These are phyloP conservation scores for Wickerhamiella sergipiensis DNA, from an alignment of 805 yeast genomes.

Conservation along the genomic window DNA sequence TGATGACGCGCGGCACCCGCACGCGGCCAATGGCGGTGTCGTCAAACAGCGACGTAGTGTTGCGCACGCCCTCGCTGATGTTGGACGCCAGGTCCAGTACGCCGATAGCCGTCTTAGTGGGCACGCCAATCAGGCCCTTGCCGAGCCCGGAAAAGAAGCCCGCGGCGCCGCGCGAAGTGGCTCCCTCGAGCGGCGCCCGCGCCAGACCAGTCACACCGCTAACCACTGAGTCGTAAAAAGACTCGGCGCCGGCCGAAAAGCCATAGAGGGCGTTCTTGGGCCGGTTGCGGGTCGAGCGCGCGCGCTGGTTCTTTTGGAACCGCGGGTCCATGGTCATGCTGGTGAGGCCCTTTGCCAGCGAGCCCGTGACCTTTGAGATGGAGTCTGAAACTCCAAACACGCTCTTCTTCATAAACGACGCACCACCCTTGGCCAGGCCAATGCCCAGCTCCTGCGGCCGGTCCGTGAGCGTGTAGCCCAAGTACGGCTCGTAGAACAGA, in stretches of 20 bases:
- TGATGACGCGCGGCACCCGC: constrained; percentile 67
- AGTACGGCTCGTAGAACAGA: constrained; percentile 92
- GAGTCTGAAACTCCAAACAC: constrained; percentile 93
- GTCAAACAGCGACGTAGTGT: constrained; percentile 71
- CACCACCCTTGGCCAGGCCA: constrained; percentile 90
- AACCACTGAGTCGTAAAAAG: constrained; percentile 73
- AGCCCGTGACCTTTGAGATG: constrained; percentile 81
- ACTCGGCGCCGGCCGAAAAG: constrained; percentile 71
- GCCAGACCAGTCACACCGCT: constrained; percentile 89
- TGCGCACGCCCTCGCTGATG: constrained; percentile 85
- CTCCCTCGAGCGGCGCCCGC: constrained; percentile 80
- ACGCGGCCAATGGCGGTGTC: constrained; percentile 71
- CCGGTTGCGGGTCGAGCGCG: constrained; percentile 59
- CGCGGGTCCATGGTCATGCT: constrained; percentile 77
- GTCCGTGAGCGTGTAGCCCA: constrained; percentile 87
- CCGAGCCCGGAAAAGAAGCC: constrained; percentile 94
- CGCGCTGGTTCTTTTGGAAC: constrained; percentile 70
- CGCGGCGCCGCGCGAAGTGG: constrained; percentile 70
- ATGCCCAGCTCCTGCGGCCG: constrained; percentile 93
- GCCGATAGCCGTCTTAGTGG: constrained; percentile 95
- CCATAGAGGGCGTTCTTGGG: constrained; percentile 82
- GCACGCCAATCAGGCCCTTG: constrained; percentile 86
- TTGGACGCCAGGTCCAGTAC: constrained; percentile 83
- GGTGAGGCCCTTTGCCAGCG: constrained; percentile 85
- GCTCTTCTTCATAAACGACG: constrained; percentile 85